These are phyloP conservation scores for Theobroma grandiflorum DNA, from an alignment of 441 rosid genomes.

Conservation along the genomic window DNA sequence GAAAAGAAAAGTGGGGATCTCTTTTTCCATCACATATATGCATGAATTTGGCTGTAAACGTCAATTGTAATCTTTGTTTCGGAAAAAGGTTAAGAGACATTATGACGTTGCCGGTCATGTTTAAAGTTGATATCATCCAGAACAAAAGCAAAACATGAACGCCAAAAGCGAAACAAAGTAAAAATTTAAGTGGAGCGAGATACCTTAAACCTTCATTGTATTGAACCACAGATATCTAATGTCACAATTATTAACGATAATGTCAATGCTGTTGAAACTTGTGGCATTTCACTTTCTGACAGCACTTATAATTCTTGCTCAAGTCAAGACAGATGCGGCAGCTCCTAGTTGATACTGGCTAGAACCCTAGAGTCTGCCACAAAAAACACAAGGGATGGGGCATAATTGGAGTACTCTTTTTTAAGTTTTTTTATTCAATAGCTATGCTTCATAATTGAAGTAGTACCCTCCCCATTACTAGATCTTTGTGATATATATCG, in stretches of 20 bases:
- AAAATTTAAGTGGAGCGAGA: not conserved
- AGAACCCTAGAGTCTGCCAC: not conserved
- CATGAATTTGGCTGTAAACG: conserved; percentile 37
- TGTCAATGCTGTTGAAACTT: not conserved
- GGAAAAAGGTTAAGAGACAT: not conserved
- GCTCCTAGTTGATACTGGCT: not conserved
- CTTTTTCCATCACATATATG: conserved; percentile 24
- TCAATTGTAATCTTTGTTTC: not conserved
- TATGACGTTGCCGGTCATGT: not conserved
- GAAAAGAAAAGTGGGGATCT: not conserved
- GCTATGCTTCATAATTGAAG: no score
- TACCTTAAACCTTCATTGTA: not conserved
- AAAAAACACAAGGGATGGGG: not conserved
- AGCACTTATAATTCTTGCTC: not conserved
- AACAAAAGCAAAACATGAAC: not conserved
- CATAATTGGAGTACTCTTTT: not conserved
- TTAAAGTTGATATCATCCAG: not conserved
- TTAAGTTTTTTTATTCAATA: no score
- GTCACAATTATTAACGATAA: not conserved
- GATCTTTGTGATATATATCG: no score
- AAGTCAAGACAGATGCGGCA: not conserved
- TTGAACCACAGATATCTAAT: not conserved
- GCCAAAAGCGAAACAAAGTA: not conserved
- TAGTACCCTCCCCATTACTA: no score
- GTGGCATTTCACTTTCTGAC: not conserved